Percentiles rank a stretch among this genome's conserved stretches.
phyloP scores from a whole-genome alignment of 805 yeast species.

The Saccharomycopsis guyanensis region DNA sequence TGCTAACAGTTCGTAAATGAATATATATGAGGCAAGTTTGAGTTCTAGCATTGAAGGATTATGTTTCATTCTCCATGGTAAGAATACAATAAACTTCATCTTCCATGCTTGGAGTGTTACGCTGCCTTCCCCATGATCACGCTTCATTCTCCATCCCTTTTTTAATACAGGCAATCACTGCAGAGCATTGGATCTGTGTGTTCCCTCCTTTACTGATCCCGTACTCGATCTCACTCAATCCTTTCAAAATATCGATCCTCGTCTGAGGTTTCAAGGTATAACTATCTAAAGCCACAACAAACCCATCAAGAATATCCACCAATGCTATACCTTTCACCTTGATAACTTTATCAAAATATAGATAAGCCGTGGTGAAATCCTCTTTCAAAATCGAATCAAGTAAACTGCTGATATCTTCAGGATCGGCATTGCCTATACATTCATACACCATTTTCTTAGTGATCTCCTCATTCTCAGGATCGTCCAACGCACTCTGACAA shows the following conservation, averaged over 20 bases:
- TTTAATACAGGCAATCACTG: constrained; percentile 82
- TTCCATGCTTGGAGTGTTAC: no score
- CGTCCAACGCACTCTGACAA: constrained; percentile 68
- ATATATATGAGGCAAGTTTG: no score
- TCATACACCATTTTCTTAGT: constrained; percentile 76
- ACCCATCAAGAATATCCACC: constrained; percentile 73
- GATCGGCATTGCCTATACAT: constrained; percentile 94
- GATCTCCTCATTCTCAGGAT: constrained; percentile 43
- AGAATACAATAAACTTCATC: no score
- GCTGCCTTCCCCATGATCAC: no score
- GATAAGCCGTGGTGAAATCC: constrained; percentile 76
- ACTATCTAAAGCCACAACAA: constrained; percentile 61
- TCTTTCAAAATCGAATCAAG: constrained; percentile 74
- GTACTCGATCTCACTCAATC: constrained; percentile 83
- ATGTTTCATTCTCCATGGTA: no score
- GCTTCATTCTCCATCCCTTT: constrained; percentile 41
- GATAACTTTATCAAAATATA: constrained; percentile 60
- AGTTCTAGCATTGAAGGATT: no score
- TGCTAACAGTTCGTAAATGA: no score
- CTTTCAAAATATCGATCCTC: constrained; percentile 56
- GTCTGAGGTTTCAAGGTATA: constrained; percentile 59
- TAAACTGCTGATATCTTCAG: constrained; percentile 69
- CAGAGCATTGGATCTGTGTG: constrained; percentile 83
- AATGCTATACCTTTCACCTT: constrained; percentile 78
- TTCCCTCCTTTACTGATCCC: constrained; percentile 88